phyloP scores from a whole-genome alignment of 2,329 filamentous ascomycete species.

The Botrytis aclada region DNA sequence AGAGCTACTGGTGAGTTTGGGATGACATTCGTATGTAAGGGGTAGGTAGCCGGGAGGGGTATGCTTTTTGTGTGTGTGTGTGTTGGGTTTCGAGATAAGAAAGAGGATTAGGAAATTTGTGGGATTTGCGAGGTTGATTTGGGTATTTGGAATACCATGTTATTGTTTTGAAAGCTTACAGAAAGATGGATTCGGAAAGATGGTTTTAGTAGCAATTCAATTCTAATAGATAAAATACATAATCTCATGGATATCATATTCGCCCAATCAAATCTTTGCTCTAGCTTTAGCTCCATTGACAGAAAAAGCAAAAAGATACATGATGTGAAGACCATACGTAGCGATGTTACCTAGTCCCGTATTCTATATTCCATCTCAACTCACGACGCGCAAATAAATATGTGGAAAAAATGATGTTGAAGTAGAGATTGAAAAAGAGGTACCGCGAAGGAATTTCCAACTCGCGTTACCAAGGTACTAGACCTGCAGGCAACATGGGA shows the following conservation, averaged over 20 bases:
- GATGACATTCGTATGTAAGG: neutral
- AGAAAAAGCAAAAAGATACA: neutral
- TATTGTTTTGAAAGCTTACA: too few species aligned
- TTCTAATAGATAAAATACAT: too few species aligned
- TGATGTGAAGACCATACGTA: neutral
- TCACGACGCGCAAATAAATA: neutral
- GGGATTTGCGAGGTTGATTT: too few species aligned
- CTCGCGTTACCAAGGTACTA: slow-evolving; percentile 33
- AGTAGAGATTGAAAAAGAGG: neutral
- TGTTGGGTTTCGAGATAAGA: neutral
- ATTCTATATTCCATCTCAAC: neutral
- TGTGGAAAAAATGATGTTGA: neutral
- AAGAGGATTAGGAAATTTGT: neutral
- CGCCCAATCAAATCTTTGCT: neutral
- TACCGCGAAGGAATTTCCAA: neutral
- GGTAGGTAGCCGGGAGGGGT: neutral
- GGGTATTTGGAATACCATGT: neutral
- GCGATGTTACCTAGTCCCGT: neutral
- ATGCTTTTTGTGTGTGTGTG: neutral
- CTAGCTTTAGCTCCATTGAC: neutral
- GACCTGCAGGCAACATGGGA: slow-evolving; percentile 34
- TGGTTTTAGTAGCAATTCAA: too few species aligned
- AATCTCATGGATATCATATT: neutral
- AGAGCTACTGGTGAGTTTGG: neutral
- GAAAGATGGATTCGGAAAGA: too few species aligned